Percentiles rank a stretch among this genome's conserved stretches.
Conservation (phyloP, 805 yeast genomes). For the Metschnikowia aberdeeniae region DNA sequence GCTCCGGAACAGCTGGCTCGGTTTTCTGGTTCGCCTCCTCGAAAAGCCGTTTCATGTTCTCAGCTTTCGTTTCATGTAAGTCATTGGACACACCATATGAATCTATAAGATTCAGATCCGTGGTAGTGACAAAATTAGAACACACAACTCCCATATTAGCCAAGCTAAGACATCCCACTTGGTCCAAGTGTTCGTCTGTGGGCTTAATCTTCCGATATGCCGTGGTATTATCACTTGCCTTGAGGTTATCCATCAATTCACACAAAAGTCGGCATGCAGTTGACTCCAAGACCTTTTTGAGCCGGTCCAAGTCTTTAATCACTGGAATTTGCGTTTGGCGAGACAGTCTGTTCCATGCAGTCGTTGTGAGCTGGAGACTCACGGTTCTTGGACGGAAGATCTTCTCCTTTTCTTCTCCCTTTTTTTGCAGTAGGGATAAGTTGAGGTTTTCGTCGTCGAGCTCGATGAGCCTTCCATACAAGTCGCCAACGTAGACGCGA, state of each 20-base stretch:
- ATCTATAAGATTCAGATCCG: slow-evolving; percentile 32
- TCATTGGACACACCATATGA: slow-evolving; percentile 19
- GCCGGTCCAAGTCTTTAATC: slow-evolving; percentile 33
- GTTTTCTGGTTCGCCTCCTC: slow-evolving; percentile 11
- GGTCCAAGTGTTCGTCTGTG: slow-evolving; percentile 16
- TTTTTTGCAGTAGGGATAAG: slow-evolving; percentile 22
- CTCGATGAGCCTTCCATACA: slow-evolving; percentile 67
- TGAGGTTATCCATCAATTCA: slow-evolving; percentile 31
- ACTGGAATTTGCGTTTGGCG: slow-evolving; percentile 41
- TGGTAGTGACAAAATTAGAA: slow-evolving; percentile 49
- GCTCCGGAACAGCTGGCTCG: slow-evolving; percentile 1
- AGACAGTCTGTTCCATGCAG: slow-evolving; percentile 26
- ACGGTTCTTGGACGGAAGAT: slow-evolving; percentile 55
- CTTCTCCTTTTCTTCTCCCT: slow-evolving; percentile 20
- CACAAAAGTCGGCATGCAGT: slow-evolving; percentile 38
- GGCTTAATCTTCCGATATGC: slow-evolving; percentile 18
- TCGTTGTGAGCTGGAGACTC: slow-evolving; percentile 33
- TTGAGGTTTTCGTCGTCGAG: slow-evolving; percentile 59
- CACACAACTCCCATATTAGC: slow-evolving; percentile 48
- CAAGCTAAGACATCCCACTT: slow-evolving; percentile 38
- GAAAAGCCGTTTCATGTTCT: slow-evolving; percentile 10
- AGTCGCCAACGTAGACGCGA: slow-evolving; percentile 75
- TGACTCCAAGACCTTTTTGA: slow-evolving; percentile 19
- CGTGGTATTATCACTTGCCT: slow-evolving; percentile 21
- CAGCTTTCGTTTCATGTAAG: neutral